A percentile compares a stretch with the other conserved stretches of the same genome.
These are phyloP conservation scores for Adansonia grandidieri DNA, from an alignment of 441 rosid species.

Conservation along the genomic window DNA sequence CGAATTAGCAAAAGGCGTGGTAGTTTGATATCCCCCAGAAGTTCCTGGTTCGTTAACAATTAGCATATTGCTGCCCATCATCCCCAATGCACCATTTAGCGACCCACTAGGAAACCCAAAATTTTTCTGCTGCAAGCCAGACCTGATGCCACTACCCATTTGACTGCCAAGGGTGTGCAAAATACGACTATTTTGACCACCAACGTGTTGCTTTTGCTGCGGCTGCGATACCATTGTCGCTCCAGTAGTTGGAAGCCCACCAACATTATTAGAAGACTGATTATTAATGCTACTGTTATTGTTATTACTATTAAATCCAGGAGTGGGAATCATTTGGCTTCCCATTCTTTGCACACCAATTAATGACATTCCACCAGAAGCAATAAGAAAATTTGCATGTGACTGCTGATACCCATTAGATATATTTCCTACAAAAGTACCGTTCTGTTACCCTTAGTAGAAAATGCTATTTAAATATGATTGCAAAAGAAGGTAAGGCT, in stretches of 20 bases:
- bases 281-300: conserved; percentile 43
- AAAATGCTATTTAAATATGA: conserved; percentile 24
- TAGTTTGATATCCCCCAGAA: conserved; percentile 61
- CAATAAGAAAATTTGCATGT: conserved; percentile 64
- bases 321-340: conserved; percentile 98
- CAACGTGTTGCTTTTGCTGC: conserved; percentile 74
- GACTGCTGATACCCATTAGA: conserved; percentile 88
- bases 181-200: conserved; percentile 81
- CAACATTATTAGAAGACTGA: conserved; percentile 65
- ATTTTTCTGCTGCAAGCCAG: conserved; percentile 81
- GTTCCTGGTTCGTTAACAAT: conserved; percentile 58
- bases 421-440: conserved; percentile 58
- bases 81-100: conserved; percentile 70
- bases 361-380: conserved; percentile 82
- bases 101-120: conserved; percentile 73
- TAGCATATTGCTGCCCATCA: conserved; percentile 62
- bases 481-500: neutral
- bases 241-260: conserved; percentile 73
- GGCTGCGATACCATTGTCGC: conserved; percentile 68
- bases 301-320: conserved; percentile 67
- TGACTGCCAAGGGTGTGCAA: conserved; percentile 85
- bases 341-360: conserved; percentile 67
- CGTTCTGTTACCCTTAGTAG: neutral
- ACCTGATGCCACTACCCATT: conserved; percentile 70
- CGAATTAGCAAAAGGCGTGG: conserved; percentile 57